These are phyloP conservation scores for Fusarium sterilihyphosum DNA, from an alignment of 2,329 filamentous ascomycete genomes.

Conservation along the genomic window DNA sequence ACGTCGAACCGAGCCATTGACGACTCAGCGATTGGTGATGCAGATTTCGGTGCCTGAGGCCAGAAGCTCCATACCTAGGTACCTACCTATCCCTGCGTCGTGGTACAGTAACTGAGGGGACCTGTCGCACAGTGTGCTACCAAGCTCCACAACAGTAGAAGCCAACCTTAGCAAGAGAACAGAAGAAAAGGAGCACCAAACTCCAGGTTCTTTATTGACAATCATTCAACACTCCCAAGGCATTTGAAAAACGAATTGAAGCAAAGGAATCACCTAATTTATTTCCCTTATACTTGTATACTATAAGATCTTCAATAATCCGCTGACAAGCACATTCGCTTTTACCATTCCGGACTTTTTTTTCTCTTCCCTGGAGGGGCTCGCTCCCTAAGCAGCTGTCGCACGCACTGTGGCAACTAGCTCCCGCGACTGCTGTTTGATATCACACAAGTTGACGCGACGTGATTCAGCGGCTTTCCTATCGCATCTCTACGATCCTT, in stretches of 20 bases:
- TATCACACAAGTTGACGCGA: constrained; percentile 40
- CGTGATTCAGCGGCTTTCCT: constrained; percentile 24
- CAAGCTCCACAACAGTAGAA: neutral
- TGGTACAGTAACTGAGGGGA: constrained; percentile 14
- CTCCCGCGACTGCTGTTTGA: constrained; percentile 41
- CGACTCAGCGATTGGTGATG: constrained; percentile 43
- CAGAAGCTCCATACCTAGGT: neutral
- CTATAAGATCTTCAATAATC: neutral
- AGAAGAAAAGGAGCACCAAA: neutral
- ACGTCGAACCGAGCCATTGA: constrained; percentile 41
- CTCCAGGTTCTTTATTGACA: neutral
- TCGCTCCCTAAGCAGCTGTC: constrained; percentile 17
- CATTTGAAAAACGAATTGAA: neutral
- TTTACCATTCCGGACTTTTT: neutral
- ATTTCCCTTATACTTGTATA: neutral
- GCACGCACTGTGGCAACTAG: constrained; percentile 45
- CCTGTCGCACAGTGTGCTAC: constrained; percentile 5
- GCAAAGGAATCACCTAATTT: neutral
- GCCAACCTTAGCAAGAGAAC: neutral
- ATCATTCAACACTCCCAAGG: neutral
- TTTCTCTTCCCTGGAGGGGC: neutral
- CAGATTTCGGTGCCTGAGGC: constrained; percentile 42
- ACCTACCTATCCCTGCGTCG: constrained; percentile 27
- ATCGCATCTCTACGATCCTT: constrained; percentile 18
- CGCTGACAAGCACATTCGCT: neutral